These are phyloP conservation scores for Alternaria sp. DNA, from an alignment of 2,329 filamentous ascomycete genomes.

Conservation along the genomic window DNA sequence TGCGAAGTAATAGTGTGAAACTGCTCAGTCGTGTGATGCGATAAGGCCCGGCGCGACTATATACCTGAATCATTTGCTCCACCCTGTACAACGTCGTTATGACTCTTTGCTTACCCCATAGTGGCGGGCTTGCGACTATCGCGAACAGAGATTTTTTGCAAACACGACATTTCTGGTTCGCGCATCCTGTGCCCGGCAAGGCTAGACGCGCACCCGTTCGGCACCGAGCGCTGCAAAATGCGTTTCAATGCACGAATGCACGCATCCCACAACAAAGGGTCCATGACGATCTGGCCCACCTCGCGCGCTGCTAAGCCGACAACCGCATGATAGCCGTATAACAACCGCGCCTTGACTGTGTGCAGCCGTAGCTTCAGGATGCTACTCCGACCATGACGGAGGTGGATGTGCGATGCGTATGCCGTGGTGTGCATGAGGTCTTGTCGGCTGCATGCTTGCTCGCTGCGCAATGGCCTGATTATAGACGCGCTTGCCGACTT, in stretches of 20 bases:
- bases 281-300: conserved; percentile 4
- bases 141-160: neutral
- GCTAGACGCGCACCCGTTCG: conserved; percentile 7
- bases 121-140: neutral
- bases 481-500: conserved; percentile 12
- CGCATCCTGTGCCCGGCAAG: neutral
- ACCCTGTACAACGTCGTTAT: neutral
- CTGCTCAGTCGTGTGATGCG: neutral
- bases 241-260: neutral
- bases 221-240: neutral
- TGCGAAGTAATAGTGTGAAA: neutral
- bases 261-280: neutral
- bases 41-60: neutral
- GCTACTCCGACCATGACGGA: conserved; percentile 8
- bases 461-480: conserved; percentile 6
- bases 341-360: neutral
- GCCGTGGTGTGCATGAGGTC: neutral
- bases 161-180: neutral
- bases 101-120: conserved; percentile 2
- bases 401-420: neutral
- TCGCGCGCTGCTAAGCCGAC: conserved; percentile 1
- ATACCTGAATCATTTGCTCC: conserved; percentile 14
- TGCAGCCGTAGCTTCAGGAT: neutral
- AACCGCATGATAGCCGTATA: neutral
- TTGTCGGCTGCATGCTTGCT: conserved; percentile 4